Conservation (phyloP, 371 early-diverging fungal genomes). For the Lichtheimia ramosa region DNA sequence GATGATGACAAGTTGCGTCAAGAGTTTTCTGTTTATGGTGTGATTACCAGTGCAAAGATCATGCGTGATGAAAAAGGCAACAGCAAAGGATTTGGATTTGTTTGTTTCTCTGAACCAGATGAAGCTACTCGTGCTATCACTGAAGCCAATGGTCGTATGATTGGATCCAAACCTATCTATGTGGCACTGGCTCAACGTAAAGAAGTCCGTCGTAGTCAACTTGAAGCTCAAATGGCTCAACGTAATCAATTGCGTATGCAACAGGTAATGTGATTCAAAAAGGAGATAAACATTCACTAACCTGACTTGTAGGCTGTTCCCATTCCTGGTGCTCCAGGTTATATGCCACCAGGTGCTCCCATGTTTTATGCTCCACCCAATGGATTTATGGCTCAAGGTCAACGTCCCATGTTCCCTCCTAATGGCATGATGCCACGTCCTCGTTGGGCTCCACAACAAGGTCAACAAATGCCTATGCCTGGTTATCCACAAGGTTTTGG, state of each 20-base stretch:
- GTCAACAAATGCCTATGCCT: conserved; percentile 47
- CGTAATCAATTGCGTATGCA: conserved; percentile 59
- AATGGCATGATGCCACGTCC: conserved; percentile 47
- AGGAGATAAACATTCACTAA: background rate
- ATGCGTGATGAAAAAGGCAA: conserved; percentile 82
- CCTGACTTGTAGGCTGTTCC: conserved; percentile 28
- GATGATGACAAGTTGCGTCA: conserved; percentile 85
- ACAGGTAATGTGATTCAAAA: conserved; percentile 19
- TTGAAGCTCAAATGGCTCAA: conserved; percentile 83
- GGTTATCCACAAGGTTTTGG: conserved; percentile 45
- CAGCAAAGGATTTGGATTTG: conserved; percentile 75
- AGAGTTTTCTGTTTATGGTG: conserved; percentile 84
- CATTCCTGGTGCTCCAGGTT: conserved; percentile 42
- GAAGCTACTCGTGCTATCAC: conserved; percentile 76
- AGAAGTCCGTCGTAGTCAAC: conserved; percentile 78
- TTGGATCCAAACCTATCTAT: conserved; percentile 86
- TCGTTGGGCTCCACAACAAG: conserved; percentile 69
- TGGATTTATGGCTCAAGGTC: conserved; percentile 63
- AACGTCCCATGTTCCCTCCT: conserved; percentile 53
- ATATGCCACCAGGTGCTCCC: conserved; percentile 47
- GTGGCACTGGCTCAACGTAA: conserved; percentile 92
- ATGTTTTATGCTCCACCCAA: conserved; percentile 58
- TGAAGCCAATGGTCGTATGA: conserved; percentile 81
- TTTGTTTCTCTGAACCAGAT: conserved; percentile 76
- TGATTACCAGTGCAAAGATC: conserved; percentile 87